Evolutionary conservation across 768 basidiomycete species (phyloP).

Genomic region (Termitomyces sp.): DNA sequence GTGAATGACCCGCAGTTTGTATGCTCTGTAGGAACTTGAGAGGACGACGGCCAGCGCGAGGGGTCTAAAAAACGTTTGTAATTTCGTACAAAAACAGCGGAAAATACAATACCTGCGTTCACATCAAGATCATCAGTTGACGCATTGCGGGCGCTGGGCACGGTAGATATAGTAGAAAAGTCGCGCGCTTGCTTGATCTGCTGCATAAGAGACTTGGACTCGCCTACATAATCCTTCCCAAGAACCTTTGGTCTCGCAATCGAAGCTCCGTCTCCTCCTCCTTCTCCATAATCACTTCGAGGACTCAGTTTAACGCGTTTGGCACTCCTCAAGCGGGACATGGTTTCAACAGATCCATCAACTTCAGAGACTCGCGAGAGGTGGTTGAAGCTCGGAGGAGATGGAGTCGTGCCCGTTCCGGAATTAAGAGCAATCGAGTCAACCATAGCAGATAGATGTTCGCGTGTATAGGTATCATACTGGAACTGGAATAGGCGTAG

Average conservation of each 20-base stretch:
- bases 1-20: slow-evolving; percentile 41
- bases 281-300: slow-evolving; percentile 50
- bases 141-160: slow-evolving; percentile 35
- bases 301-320: slow-evolving; percentile 82
- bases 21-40: slow-evolving; percentile 27
- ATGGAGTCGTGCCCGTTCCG: slow-evolving; percentile 38
- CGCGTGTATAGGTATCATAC: slow-evolving; percentile 94
- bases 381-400: slow-evolving; percentile 40
- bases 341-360: slow-evolving; percentile 31
- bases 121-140: slow-evolving; percentile 7
- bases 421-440: slow-evolving; percentile 90
- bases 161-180: slow-evolving; percentile 71
- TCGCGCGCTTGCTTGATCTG: slow-evolving; percentile 75
- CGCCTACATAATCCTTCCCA: slow-evolving; percentile 71
- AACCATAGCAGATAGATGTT: slow-evolving; percentile 90
- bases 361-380: slow-evolving; percentile 46
- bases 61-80: slow-evolving; percentile 8
- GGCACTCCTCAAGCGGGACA: slow-evolving; percentile 61
- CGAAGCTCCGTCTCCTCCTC: slow-evolving; percentile 38
- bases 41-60: slow-evolving; percentile 26
- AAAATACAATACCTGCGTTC: slow-evolving; percentile 15
- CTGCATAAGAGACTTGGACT: slow-evolving; percentile 73
- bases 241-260: slow-evolving; percentile 43
- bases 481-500: slow-evolving; percentile 88
- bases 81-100: not conserved